Conservation (phyloP, 164 flowering plant species). For the Dillenia suffruticosa region DNA sequence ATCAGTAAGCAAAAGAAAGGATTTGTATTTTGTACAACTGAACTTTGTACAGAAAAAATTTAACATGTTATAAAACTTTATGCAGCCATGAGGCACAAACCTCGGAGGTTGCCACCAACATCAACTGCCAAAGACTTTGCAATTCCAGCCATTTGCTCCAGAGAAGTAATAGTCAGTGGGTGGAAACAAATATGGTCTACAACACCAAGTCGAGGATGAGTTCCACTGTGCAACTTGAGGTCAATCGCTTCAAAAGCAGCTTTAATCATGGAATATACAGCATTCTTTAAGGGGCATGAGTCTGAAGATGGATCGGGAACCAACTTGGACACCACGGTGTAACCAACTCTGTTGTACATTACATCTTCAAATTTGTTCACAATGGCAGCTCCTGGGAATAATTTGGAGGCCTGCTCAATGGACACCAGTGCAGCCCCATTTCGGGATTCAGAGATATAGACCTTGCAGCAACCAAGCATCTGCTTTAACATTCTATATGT, state of each 20-base stretch:
- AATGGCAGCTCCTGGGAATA: slow-evolving; percentile 40
- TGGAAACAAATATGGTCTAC: slow-evolving; percentile 74
- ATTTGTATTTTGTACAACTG: too few relatives aligned
- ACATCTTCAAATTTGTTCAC: slow-evolving; percentile 66
- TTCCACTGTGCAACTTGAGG: slow-evolving; percentile 48
- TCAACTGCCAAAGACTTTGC: slow-evolving; percentile 54
- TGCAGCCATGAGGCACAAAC: slow-evolving; percentile 25
- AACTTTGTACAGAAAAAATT: too few relatives aligned
- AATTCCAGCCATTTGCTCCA: slow-evolving; percentile 39
- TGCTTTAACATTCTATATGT: slow-evolving; percentile 36
- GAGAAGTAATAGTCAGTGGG: slow-evolving; percentile 37
- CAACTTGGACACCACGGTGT: slow-evolving; percentile 57
- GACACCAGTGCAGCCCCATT: slow-evolving; percentile 48
- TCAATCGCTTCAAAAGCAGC: slow-evolving; percentile 55
- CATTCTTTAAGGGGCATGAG: slow-evolving; percentile 31
- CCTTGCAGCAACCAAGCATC: slow-evolving; percentile 65
- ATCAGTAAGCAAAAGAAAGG: too few relatives aligned
- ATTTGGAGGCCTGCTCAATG: slow-evolving; percentile 56
- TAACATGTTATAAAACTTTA: too few relatives aligned
- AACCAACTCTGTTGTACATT: slow-evolving; percentile 61
- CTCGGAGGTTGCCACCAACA: slow-evolving; percentile 50
- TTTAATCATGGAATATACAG: slow-evolving; percentile 57
- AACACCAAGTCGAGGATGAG: slow-evolving; percentile 72
- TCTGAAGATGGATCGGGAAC: slow-evolving; percentile 12
- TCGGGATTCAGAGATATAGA: slow-evolving; percentile 67